Evolutionary conservation across 306 rosid genomes (phyloP), one percentile per base, ranked within the genome.

Genomic region (Lupinus albus): DNA sequence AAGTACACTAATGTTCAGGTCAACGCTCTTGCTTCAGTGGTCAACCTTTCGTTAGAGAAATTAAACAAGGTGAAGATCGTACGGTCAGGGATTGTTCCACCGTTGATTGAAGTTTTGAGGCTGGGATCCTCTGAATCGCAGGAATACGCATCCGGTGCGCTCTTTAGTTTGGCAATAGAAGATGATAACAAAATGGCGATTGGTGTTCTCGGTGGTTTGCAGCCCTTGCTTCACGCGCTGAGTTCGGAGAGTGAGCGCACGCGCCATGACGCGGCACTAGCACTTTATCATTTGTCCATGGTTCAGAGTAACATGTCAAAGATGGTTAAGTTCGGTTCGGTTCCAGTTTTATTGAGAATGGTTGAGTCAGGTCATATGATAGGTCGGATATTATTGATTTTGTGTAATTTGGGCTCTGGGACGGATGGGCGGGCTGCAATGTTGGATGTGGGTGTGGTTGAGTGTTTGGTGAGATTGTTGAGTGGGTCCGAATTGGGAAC

Each of bases 51-150:
- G 0, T 30, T 93, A 41, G 90, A 88, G 65, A 79, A 76, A 20
- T 6, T 52, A 18, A 93, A 90, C 81, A 93, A 88, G 71, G 84
- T 85, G 14, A 93, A 81, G 83, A 93, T 93, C 77, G 85, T 93
- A 17, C 92, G 99, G 67, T 88, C 97, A 6, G 99, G 99, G 45
- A 67, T 93, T 5, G 86, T 90, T 42, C 99, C 97, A 1, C 91
- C 84, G 11, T 56, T 93, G 82, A 78, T 93, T 6, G 87, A 86
- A 21, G 89, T 77, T 5, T 47, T 93, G 45, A 93, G 76, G 67
- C 62, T 72, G 0, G 99, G 99, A 72, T 79, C 82, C 12, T 48
- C 77, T 50, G 97, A 88, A 77, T 88, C 88, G 65, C 99, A 86
- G 76, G 99, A 90, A 58, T 96, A 88, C 64, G 91, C 95, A 53